Conservation (phyloP, 441 rosid genomes). For the California macrophylla region DNA sequence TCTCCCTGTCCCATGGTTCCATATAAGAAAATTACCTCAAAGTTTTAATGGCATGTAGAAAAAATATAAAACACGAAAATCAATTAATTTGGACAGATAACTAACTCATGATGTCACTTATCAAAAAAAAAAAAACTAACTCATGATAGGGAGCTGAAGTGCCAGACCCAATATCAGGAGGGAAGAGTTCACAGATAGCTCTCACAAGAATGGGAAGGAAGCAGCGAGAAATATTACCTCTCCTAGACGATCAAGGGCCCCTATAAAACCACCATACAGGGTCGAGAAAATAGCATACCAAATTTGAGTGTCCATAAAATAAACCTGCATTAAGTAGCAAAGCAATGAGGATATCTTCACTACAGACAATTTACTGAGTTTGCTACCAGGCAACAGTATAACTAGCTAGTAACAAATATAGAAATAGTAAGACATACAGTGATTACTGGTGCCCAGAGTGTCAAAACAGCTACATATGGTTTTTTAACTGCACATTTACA, state of each 20-base stretch:
- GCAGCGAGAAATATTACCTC: conserved; percentile 48
- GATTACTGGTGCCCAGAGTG: conserved; percentile 81
- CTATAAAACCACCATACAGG: conserved; percentile 79
- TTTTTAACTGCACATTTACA: conserved; percentile 42
- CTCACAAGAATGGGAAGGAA: conserved; percentile 6
- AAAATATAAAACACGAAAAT: not conserved
- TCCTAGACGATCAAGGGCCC: conserved; percentile 95
- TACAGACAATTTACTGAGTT: not conserved
- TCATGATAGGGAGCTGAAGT: not conserved
- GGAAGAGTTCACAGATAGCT: not conserved
- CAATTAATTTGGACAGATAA: not conserved
- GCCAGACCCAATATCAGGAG: not conserved
- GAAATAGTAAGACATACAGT: conserved; percentile 33
- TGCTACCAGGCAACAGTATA: conserved; percentile 7
- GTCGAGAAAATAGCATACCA: conserved; percentile 93
- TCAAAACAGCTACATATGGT: conserved; percentile 63
- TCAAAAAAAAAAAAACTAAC: too few species aligned
- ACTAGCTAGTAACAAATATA: not conserved
- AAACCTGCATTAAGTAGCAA: conserved; percentile 47
- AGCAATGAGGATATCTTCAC: conserved; percentile 11
- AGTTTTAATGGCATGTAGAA: not conserved
- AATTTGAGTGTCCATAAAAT: conserved; percentile 96
- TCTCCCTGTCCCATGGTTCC: not conserved
- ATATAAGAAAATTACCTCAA: not conserved
- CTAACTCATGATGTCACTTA: not conserved